These are phyloP conservation scores for Sphagnum tenellum DNA, from an alignment of 225 moss, liverwort and hornwort species.

Conservation along the genomic window DNA sequence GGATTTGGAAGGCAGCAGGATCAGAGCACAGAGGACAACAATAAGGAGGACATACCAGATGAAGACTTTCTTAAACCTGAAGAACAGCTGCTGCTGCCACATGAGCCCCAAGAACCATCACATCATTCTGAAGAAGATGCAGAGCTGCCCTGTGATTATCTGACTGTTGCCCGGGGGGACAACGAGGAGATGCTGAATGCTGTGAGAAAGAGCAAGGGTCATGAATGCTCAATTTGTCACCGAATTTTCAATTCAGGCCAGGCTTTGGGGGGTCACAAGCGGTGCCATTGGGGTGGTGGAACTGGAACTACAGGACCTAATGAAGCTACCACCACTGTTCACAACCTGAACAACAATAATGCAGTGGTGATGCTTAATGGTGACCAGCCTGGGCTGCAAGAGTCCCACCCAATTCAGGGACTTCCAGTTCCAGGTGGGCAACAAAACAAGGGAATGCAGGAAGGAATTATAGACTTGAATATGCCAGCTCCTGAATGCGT, in stretches of 20 bases:
- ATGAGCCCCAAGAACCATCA: conserved; percentile 47
- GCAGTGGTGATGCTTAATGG: too few species aligned
- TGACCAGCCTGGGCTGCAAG: too few species aligned
- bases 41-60: conserved; percentile 46
- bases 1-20: conserved; percentile 14
- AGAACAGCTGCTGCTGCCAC: conserved; percentile 39
- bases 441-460: conserved; percentile 36
- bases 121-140: conserved; percentile 43
- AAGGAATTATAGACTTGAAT: conserved; percentile 52
- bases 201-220: conserved; percentile 59
- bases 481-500: conserved; percentile 54
- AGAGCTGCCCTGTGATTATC: conserved; percentile 39
- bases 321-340: conserved; percentile 12
- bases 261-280: conserved; percentile 95
- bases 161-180: conserved; percentile 60
- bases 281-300: conserved; percentile 81
- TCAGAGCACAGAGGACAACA: conserved; percentile 20
- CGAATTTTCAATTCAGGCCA: conserved; percentile 78
- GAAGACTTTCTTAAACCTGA: conserved; percentile 62
- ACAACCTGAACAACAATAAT: too few species aligned
- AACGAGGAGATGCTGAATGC: conserved; percentile 64
- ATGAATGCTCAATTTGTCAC: conserved; percentile 77
- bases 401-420: too few species aligned
- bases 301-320: conserved; percentile 34
- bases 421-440: conserved; percentile 25